Percentiles rank a stretch among this genome's conserved stretches.
Conservation (phyloP, 495 filamentous ascomycete species). For the Podospora didyma region DNA sequence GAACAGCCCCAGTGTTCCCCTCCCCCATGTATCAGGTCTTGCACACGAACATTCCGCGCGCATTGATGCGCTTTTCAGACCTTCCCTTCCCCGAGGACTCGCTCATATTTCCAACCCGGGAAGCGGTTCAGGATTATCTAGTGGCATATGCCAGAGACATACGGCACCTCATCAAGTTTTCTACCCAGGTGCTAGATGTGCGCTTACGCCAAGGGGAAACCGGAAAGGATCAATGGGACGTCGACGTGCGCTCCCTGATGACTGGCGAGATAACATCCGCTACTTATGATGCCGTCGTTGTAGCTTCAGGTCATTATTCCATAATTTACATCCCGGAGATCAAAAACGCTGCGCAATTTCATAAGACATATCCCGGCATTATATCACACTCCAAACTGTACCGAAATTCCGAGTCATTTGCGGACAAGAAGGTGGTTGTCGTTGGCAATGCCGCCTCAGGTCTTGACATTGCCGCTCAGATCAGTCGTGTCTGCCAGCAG, state of each 20-base stretch:
- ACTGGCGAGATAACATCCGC: slow-evolving; percentile 34
- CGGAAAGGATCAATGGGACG: slow-evolving; percentile 38
- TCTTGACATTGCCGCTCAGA: slow-evolving; percentile 74
- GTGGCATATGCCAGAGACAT: slow-evolving; percentile 67
- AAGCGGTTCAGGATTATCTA: slow-evolving; percentile 68
- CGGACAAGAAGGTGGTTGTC: slow-evolving; percentile 54
- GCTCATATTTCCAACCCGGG: slow-evolving; percentile 68
- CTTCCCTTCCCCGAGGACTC: slow-evolving; percentile 55
- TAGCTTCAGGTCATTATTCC: slow-evolving; percentile 79
- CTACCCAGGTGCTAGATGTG: slow-evolving; percentile 35
- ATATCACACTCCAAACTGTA: slow-evolving; percentile 84
- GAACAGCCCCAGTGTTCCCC: slow-evolving; percentile 47
- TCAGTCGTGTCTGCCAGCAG: slow-evolving; percentile 43
- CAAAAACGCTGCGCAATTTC: slow-evolving; percentile 40
- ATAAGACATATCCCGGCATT: slow-evolving; percentile 53
- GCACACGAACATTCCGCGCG: slow-evolving; percentile 83
- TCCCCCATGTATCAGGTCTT: slow-evolving; percentile 76
- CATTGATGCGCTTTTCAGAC: slow-evolving; percentile 78
- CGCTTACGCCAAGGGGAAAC: slow-evolving; percentile 18
- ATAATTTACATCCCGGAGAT: slow-evolving; percentile 65
- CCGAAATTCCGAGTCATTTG: slow-evolving; percentile 55
- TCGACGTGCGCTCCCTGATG: slow-evolving; percentile 50
- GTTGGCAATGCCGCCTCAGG: slow-evolving; percentile 79
- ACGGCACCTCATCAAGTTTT: slow-evolving; percentile 42
- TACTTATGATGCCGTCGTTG: slow-evolving; percentile 74